Base-by-base conservation (phyloP, 805 yeast species). In the Tetrapisispora fleetii region DNA sequence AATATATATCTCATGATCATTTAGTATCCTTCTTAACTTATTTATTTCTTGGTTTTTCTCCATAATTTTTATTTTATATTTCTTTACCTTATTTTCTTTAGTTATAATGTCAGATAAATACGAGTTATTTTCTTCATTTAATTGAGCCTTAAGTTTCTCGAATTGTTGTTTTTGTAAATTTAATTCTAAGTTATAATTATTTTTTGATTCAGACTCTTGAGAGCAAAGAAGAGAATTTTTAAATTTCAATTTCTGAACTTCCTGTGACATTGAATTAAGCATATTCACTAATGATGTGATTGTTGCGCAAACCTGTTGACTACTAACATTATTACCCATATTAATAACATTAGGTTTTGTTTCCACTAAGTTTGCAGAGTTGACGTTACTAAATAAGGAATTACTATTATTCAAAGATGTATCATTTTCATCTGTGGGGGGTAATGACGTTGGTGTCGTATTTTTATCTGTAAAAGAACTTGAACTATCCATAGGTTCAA, bases 41-140 rank as follows among this genome's bases (percentile, higher is more conserved):
- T 64, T 70, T 33, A 77, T 73, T 54, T 75, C 77, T 37, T 59
- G 64, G 54, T 75, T 75, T 53, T 73, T 72, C 39, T 66, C 71
- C 11, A 67, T 66, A 19, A 75, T 64, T 47, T 69, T 73, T 32
- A 61, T 62, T 50, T 70, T 73, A 45, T 74, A 71, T 54, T 75
- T 79, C 50, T 63, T 64, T 36, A 78, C 63, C 51, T 72, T 67
- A 42, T 63, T 64, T 50, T 73, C 74, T 46, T 75, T 74, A 37
- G 58, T 59, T 36, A 67, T 63, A 24, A 74, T 60, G 46, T 72
- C 68, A 11, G 63, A 60, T 50, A 70, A 62, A 13, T 74, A 63
- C 17, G 60, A 62, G 24, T 65, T 68, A 43, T 64, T 58, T 37
- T 66, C 69, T 14, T 62, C 49, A 50, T 59, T 62, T 48, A 60